Evolutionary conservation across 1,284 basidiomycete genomes (phyloP), one percentile per base, ranked within the genome.

Genomic region (Apiotrichum sp.): DNA sequence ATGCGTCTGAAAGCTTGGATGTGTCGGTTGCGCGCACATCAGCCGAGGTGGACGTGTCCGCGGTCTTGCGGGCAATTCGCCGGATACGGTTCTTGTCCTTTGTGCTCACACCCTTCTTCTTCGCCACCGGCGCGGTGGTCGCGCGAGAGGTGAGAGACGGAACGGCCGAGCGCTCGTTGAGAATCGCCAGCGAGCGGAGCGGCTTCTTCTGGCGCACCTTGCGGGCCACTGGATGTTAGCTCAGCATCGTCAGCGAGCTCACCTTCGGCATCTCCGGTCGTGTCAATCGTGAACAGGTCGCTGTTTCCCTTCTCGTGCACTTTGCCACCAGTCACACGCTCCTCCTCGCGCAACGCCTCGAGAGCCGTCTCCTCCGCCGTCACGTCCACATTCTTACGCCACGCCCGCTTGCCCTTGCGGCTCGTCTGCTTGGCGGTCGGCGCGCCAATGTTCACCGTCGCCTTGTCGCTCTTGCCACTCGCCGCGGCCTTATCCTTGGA

Each of bases 371-470:
- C 90, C 41, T 91, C 83, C 40, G 83, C 83, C 32, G 82, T 82
- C 45, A 93, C 81, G 71, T 93, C 84, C 52, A 93, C 84, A 74
- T 95, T 89, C 78, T 96, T 96, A 67, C 93, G 78, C 93, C 93
- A 96, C 53, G 91, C 85, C 58, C 84, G 84, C 77, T 95, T 96
- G 49, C 90, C 88, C 74, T 92, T 96, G 55, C 92, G 79, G 63
- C 86, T 89, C 0, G 83, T 76, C 71, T 93, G 90, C 47, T 80
- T 81, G 65, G 87, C 85, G 1, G 86, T 79, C 0, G 88, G 88
- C 4, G 86, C 87, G 22, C 77, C 77, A 33, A 67, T 47, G 47
- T 65, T 56, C 33, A 50, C 14, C 6, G 64, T 58, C 36, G 59
- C 65, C 22, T 50, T 57, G 47, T 63, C 67, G 22, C 22, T 22